A percentile compares a stretch with the other conserved stretches of the same genome.
Conservation (phyloP, 2,329 filamentous ascomycete genomes). For the Ophiostoma triangulosporum region DNA sequence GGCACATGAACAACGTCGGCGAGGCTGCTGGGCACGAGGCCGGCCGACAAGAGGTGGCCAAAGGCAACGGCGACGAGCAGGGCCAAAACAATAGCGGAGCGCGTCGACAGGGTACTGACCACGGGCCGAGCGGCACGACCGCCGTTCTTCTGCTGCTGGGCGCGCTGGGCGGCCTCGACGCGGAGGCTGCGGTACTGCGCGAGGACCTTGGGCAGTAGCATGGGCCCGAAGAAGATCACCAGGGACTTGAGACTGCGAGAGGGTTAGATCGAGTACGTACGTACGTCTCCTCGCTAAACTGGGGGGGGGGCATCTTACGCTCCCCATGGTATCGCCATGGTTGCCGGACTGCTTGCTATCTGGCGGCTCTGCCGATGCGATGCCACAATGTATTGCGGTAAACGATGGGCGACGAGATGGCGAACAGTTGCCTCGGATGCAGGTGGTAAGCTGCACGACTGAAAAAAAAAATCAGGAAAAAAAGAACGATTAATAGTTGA, state of each 20-base stretch:
- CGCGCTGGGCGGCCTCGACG: slow-evolving; percentile 28
- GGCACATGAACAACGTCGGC: slow-evolving; percentile 36
- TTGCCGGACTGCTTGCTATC: neutral
- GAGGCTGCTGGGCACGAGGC: neutral
- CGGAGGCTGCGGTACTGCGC: slow-evolving; percentile 47
- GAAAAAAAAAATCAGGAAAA: neutral
- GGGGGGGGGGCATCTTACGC: slow-evolving; percentile 26
- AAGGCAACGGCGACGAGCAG: slow-evolving; percentile 22
- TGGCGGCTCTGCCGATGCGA: neutral
- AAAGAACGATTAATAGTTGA: neutral
- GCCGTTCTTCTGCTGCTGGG: slow-evolving; percentile 23
- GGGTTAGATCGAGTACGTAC: no score
- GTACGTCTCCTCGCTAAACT: no score
- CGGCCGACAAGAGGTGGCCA: slow-evolving; percentile 8
- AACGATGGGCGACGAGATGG: neutral
- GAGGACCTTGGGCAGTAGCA: slow-evolving; percentile 54
- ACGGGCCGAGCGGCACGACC: slow-evolving; percentile 29
- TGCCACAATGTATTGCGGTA: no score
- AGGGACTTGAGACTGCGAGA: slow-evolving; percentile 38
- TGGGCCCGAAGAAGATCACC: slow-evolving; percentile 52
- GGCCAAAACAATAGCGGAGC: slow-evolving; percentile 48
- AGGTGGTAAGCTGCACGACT: neutral
- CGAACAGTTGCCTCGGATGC: neutral
- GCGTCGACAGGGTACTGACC: slow-evolving; percentile 31
- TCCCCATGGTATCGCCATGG: slow-evolving; percentile 30